Evolutionary conservation across 371 early-diverging fungal species (phyloP), one percentile per base, ranked within the genome.

Genomic region (Saksenaea oblongispora): DNA sequence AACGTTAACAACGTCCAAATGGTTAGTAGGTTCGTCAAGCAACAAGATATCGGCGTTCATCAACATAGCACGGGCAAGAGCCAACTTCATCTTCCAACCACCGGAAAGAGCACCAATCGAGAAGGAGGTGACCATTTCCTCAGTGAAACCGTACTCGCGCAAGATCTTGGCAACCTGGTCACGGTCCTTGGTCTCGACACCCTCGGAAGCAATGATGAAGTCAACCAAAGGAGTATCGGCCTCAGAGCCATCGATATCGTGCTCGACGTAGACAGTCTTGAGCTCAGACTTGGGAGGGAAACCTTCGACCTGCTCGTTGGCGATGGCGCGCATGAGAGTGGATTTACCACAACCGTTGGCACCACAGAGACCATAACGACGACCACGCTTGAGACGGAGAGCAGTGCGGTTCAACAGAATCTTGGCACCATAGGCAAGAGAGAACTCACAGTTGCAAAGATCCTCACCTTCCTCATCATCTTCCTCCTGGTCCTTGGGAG

Each of bases 21-120:
- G 95, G 79, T 95, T 95, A 41, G 95, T 95, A 55, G 95, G 95
- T 77, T 95, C 95, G 77, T 95, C 95, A 64, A 95, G 76, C 56
- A 95, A 72, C 61, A 95, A 74, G 56, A 95, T 89, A 73, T 94
- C 93, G 34, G 94, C 93, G 53, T 91, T 87, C 74, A 86, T 76
- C 67, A 92, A 74, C 89, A 91, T 93, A 27, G 93, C 90, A 66
- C 90, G 82, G 34, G 93, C 92, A 65, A 95, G 81, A 66, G 88
- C 92, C 58, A 95, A 78, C 85, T 92, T 90, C 89, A 91, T 93
- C 82, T 92, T 92, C 91, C 93, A 93, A 42, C 95, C 95, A 78
- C 95, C 95, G 67, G 92, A 91, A 13, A 95, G 85, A 59, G 87
- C 82, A 59, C 86, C 87, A 71, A 91, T 87, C 35, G 88, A 73